A percentile compares a stretch with the other conserved stretches of the same genome.
Evolutionary conservation across 2,329 filamentous ascomycete genomes (phyloP).

Genomic region (Exophiala calicioides): DNA sequence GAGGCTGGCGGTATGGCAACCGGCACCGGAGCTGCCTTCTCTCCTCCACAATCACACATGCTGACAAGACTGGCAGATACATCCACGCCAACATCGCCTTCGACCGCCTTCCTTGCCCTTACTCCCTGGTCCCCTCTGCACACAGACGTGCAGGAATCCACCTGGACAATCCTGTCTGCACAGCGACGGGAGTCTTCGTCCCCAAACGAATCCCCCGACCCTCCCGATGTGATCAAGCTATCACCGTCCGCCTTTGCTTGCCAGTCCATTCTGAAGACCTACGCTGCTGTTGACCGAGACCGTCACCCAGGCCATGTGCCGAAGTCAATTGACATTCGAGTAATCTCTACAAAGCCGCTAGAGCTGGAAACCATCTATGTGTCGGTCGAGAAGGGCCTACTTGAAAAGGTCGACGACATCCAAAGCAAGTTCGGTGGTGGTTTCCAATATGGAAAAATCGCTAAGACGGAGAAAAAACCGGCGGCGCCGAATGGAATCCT

Average conservation of each 20-base stretch:
- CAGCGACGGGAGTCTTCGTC: conserved; percentile 45
- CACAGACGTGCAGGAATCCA: conserved; percentile 57
- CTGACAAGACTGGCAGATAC: conserved; percentile 13
- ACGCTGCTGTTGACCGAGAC: conserved; percentile 73
- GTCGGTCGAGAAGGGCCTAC: conserved; percentile 76
- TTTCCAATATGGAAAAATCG: conserved; percentile 31
- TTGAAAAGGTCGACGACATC: conserved; percentile 77
- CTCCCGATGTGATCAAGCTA: conserved; percentile 80
- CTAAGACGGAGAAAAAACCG: conserved; percentile 21
- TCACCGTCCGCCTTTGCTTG: conserved; percentile 70
- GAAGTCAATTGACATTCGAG: conserved; percentile 77
- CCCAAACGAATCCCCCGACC: conserved; percentile 54
- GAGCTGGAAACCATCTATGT: conserved; percentile 84
- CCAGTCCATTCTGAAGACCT: conserved; percentile 73
- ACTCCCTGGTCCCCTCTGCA: conserved; percentile 47
- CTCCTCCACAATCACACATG: conserved; percentile 13
- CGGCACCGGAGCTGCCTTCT: conserved; percentile 10
- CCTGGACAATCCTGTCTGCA: conserved; percentile 85
- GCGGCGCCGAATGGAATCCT: conserved; percentile 16
- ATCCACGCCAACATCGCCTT: background rate
- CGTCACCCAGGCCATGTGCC: conserved; percentile 72
- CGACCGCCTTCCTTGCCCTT: conserved; percentile 45
- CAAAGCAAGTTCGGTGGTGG: conserved; percentile 78
- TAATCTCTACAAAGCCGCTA: conserved; percentile 78
- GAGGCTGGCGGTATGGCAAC: conserved; percentile 43